phyloP scores from a whole-genome alignment of 2,329 filamentous ascomycete species.

The Grosmannia serpens region DNA sequence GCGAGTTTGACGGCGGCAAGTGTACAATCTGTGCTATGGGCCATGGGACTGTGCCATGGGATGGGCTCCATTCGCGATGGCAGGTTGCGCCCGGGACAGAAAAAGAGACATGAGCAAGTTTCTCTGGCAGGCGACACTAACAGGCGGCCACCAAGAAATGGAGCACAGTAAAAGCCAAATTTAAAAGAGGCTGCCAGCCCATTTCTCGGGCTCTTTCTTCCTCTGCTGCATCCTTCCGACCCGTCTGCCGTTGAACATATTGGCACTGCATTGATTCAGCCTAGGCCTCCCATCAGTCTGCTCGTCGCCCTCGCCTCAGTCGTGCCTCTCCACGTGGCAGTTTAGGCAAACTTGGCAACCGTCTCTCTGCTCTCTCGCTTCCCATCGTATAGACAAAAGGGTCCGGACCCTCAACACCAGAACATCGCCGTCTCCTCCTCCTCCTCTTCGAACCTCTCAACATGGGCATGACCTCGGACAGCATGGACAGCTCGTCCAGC shows the following conservation, averaged over 20 bases:
- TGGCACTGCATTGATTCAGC: too few species aligned
- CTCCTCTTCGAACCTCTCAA: background rate
- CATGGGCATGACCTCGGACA: constrained; percentile 7
- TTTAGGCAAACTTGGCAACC: too few species aligned
- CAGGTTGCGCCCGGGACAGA: background rate
- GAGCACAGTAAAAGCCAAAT: background rate
- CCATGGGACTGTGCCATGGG: background rate
- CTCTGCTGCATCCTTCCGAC: background rate
- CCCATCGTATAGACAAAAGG: too few species aligned
- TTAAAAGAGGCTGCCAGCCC: background rate
- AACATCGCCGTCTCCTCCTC: background rate
- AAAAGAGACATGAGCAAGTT: constrained; percentile 1
- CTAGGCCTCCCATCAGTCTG: too few species aligned
- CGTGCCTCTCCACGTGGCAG: too few species aligned
- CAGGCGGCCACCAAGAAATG: background rate
- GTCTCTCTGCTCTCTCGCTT: too few species aligned
- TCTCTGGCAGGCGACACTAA: background rate
- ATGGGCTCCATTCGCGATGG: background rate
- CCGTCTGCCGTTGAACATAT: too few species aligned
- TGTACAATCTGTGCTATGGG: too few species aligned
- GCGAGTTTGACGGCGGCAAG: background rate
- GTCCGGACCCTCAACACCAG: too few species aligned
- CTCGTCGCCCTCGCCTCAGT: too few species aligned
- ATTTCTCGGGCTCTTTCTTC: background rate
- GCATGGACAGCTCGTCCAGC: constrained; percentile 3